Evolutionary conservation across 352 stramenopile species (phyloP).

Genomic region (Sclerospora graminicola): DNA sequence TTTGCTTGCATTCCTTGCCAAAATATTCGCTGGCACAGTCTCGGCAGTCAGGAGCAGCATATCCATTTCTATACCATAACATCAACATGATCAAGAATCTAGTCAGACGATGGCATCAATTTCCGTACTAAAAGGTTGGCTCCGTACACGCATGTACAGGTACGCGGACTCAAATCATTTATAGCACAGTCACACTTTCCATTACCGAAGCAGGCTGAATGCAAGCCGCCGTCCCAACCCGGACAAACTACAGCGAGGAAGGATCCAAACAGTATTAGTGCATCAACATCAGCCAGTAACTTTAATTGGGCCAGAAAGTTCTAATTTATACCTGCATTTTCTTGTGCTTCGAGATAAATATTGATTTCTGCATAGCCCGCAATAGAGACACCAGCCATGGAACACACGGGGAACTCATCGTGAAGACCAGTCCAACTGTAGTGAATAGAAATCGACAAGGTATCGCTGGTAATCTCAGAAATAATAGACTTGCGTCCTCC

Average conservation of each 20-base stretch:
- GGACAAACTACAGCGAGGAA: constrained; percentile 35
- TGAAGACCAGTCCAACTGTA: constrained; percentile 54
- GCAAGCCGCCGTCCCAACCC: constrained; percentile 49
- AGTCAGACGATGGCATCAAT: background rate
- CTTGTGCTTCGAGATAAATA: constrained; percentile 73
- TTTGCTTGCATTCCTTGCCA: constrained; percentile 33
- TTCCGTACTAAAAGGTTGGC: background rate
- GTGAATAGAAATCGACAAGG: constrained; percentile 38
- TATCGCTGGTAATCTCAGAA: constrained; percentile 29
- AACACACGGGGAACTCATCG: constrained; percentile 46
- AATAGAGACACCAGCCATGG: constrained; percentile 68
- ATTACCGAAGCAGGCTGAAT: constrained; percentile 44
- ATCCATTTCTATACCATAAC: constrained; percentile 23
- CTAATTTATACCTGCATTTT: constrained; percentile 43
- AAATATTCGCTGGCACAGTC: constrained; percentile 58
- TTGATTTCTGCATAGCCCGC: constrained; percentile 67
- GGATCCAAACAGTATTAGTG: background rate
- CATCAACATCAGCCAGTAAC: constrained; percentile 1
- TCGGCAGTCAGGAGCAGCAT: constrained; percentile 56
- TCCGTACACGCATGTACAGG: constrained; percentile 63
- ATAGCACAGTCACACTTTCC: constrained; percentile 58
- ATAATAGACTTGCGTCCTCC: constrained; percentile 58
- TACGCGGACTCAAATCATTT: constrained; percentile 48
- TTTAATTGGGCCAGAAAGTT: background rate
- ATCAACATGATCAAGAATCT: constrained; percentile 1